These are phyloP conservation scores for Umbellularia californica DNA, from an alignment of 164 flowering plant genomes.

Conservation along the genomic window DNA sequence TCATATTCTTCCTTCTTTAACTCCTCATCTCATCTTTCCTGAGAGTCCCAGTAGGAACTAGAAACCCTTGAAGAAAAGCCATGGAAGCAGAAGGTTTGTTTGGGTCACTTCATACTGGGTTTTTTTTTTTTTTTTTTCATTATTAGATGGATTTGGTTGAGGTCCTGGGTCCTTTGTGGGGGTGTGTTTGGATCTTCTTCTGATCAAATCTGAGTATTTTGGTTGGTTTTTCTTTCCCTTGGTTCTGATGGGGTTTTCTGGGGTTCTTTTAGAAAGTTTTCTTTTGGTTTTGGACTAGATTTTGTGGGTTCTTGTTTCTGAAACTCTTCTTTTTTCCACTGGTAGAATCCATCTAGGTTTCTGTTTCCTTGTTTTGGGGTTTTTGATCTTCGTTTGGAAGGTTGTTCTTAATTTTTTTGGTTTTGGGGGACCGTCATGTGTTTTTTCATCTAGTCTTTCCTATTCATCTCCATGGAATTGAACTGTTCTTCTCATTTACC, in stretches of 20 bases:
- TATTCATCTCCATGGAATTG: neutral
- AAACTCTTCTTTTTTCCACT: neutral
- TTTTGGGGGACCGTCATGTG: neutral
- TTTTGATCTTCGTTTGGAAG: neutral
- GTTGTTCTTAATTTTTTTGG: neutral
- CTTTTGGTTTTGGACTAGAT: neutral
- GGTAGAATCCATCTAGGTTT: neutral
- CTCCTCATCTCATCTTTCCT: neutral
- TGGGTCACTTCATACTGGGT: conserved; percentile 10
- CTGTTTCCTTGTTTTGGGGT: neutral
- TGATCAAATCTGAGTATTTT: neutral
- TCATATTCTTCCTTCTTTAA: neutral
- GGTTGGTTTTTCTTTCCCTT: neutral
- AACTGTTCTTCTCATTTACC: neutral
- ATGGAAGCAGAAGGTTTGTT: conserved; percentile 16
- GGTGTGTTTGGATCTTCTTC: neutral
- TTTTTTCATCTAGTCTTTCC: neutral
- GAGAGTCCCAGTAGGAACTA: neutral
- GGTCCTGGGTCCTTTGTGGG: neutral
- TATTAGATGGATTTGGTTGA: neutral
- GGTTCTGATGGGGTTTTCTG: neutral
- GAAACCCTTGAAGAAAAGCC: conserved; percentile 4
- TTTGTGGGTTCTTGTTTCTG: neutral
- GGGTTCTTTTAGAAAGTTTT: neutral
- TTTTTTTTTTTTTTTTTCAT: neutral